These are phyloP conservation scores for Lepraria neglecta DNA, from an alignment of 495 filamentous ascomycete species.

Conservation along the genomic window DNA sequence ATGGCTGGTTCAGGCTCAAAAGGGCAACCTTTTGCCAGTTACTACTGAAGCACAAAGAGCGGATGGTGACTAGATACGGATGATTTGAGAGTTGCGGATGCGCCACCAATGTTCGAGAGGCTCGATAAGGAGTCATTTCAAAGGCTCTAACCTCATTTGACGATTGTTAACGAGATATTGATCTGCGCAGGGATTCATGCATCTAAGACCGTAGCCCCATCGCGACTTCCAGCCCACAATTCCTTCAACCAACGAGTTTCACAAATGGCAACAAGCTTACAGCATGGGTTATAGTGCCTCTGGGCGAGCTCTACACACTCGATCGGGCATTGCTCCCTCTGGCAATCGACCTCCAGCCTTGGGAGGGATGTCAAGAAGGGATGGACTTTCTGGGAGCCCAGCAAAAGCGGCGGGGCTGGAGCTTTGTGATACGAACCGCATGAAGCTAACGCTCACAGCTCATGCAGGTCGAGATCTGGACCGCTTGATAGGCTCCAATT, in stretches of 20 bases:
- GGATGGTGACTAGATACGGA: too few relatives aligned
- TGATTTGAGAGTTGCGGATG: too few relatives aligned
- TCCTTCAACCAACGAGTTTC: too few relatives aligned
- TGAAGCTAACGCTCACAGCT: background rate
- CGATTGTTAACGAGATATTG: constrained; percentile 9
- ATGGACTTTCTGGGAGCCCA: background rate
- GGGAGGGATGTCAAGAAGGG: background rate
- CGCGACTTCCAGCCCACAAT: background rate
- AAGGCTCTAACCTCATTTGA: background rate
- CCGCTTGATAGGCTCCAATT: background rate
- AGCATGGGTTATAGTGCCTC: too few relatives aligned
- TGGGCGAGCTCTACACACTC: background rate
- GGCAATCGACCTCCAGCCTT: background rate
- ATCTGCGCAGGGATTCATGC: constrained; percentile 10
- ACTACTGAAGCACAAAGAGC: too few relatives aligned
- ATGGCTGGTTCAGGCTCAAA: too few relatives aligned
- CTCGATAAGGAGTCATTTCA: background rate
- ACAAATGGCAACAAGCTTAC: too few relatives aligned
- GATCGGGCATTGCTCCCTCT: background rate
- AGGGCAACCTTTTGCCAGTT: too few relatives aligned
- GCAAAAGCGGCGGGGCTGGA: background rate
- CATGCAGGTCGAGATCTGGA: constrained; percentile 5
- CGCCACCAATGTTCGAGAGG: too few relatives aligned
- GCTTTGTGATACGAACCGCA: background rate
- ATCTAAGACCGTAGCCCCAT: background rate